A percentile compares a stretch with the other conserved stretches of the same genome.
phyloP scores from a whole-genome alignment of 495 filamentous ascomycete species.

The Lasiosphaeria ovina region DNA sequence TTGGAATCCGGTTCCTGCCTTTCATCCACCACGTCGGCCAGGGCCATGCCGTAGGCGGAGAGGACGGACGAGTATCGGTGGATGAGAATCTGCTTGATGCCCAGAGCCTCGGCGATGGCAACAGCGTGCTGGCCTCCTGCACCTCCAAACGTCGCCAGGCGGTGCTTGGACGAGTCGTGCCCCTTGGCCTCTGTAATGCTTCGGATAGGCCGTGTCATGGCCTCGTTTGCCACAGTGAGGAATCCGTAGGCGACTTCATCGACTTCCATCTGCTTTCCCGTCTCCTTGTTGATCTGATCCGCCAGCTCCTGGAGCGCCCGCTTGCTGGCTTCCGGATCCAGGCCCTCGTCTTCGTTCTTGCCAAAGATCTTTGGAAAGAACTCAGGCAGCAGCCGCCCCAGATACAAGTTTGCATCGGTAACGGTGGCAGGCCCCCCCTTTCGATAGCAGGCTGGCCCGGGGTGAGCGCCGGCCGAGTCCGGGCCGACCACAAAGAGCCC shows the following conservation, averaged over 20 bases:
- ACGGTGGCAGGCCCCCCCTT: constrained; percentile 92
- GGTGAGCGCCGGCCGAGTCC: constrained; percentile 90
- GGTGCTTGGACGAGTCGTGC: constrained; percentile 85
- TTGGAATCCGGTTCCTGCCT: constrained; percentile 84
- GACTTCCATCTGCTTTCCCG: constrained; percentile 65
- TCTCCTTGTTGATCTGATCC: constrained; percentile 70
- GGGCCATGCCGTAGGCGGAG: constrained; percentile 93
- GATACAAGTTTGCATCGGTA: constrained; percentile 89
- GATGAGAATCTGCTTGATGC: constrained; percentile 82
- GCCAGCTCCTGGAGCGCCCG: constrained; percentile 76
- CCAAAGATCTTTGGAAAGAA: constrained; percentile 99
- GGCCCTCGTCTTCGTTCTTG: constrained; percentile 79
- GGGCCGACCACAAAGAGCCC: constrained; percentile 96
- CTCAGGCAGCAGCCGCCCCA: constrained; percentile 83
- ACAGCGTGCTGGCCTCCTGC: constrained; percentile 96
- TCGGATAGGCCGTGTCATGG: constrained; percentile 91
- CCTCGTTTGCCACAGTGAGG: constrained; percentile 90
- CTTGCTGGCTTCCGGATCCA: constrained; percentile 76
- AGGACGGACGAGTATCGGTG: constrained; percentile 93
- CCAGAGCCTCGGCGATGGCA: constrained; percentile 87
- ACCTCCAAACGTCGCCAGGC: constrained; percentile 89
- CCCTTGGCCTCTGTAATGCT: constrained; percentile 92
- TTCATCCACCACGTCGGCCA: constrained; percentile 94
- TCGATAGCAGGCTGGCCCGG: constrained; percentile 90
- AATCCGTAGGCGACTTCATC: constrained; percentile 93